Evolutionary conservation across 495 filamentous ascomycete species (phyloP), one percentile per base, ranked within the genome.

Genomic region (Penicillium coffeae): DNA sequence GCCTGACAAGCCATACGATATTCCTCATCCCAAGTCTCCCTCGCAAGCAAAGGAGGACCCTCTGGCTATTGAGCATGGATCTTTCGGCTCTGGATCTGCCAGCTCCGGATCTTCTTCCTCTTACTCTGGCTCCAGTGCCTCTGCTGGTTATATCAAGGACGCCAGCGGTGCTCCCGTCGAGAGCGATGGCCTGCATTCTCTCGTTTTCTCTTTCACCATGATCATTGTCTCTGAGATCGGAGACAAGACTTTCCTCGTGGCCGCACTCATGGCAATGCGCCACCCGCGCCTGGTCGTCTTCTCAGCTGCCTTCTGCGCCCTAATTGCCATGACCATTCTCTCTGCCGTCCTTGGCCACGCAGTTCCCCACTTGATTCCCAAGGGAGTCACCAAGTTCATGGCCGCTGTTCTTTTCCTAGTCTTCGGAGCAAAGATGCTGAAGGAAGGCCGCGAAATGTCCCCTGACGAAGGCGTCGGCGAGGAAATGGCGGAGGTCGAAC

Each of bases 251-350:
- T 98, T 98, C 72, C 77, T 98, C 34, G 89, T 98, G 36, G 93
- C 93, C 12, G 93, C 93, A 19, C 78, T 98, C 16, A 98, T 98
- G 93, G 93, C 93, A 1, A 98, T 98, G 93, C 89, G 95, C 55
- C 91, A 98, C 62, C 86, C 93, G 36, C 88, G 92, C 25, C 66
- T 96, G 45, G 76, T 96, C 10, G 94, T 98, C 35, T 98, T 97
- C 71, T 83, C 88, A 7, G 89, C 93, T 5, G 93, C 93, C n/a
- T 89, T 97, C 57, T 77, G 82, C 51, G 95, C 93, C 18, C 72
- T 98, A 42, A 81, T 95, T 44, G 78, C 83, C 62, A 98, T 98
- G 93, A 96, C 94, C 0, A 79, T 97, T 18, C 79, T 98, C n/a
- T 97, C 93, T 6, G 94, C 93, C 13, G 73, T 98, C n/a, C 74